Evolutionary conservation across 257 asterid species (phyloP).

Genomic region (Pogostemon cablin): DNA sequence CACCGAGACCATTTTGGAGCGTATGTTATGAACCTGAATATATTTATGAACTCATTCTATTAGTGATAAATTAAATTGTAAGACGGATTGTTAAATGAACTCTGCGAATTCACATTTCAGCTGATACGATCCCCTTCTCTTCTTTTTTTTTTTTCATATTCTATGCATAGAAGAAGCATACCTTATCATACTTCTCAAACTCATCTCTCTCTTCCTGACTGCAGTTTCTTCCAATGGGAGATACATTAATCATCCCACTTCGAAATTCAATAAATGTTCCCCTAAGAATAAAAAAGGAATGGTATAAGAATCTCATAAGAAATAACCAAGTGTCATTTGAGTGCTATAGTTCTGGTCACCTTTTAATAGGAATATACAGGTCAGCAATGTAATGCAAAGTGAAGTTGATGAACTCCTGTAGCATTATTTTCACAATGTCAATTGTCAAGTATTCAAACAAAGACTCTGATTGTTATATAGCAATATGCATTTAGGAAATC

Average conservation of each 20-base stretch:
- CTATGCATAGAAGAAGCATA: slow-evolving; percentile 32
- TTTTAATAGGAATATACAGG: slow-evolving; percentile 93
- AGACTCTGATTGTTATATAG: slow-evolving; percentile 1
- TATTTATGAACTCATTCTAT: slow-evolving; percentile 27
- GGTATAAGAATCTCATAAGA: slow-evolving; percentile 27
- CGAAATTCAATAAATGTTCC: slow-evolving; percentile 97
- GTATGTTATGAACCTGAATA: slow-evolving; percentile 75
- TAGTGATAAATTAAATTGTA: slow-evolving; percentile 21
- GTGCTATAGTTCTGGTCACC: slow-evolving; percentile 53
- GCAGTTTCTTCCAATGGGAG: slow-evolving; percentile 98
- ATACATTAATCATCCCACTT: slow-evolving; percentile 95
- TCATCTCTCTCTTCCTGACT: slow-evolving; percentile 97
- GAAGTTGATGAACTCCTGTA: slow-evolving; percentile 94
- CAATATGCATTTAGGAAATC: slow-evolving; percentile 10
- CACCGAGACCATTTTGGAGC: slow-evolving; percentile 79
- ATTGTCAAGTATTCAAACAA: slow-evolving; percentile 18
- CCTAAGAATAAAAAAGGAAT: slow-evolving; percentile 46
- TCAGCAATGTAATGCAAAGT: slow-evolving; percentile 94
- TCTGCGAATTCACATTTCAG: slow-evolving; percentile 22
- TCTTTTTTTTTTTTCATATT: not conserved
- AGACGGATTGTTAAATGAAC: not conserved
- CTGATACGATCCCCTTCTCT: not conserved
- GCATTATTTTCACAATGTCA: slow-evolving; percentile 29
- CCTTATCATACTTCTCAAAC: slow-evolving; percentile 97
- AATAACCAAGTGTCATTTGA: not conserved